Evolutionary conservation across 352 stramenopile genomes (phyloP), one percentile per base, ranked within the genome.

Genomic region (Globisporangium viniferum): DNA sequence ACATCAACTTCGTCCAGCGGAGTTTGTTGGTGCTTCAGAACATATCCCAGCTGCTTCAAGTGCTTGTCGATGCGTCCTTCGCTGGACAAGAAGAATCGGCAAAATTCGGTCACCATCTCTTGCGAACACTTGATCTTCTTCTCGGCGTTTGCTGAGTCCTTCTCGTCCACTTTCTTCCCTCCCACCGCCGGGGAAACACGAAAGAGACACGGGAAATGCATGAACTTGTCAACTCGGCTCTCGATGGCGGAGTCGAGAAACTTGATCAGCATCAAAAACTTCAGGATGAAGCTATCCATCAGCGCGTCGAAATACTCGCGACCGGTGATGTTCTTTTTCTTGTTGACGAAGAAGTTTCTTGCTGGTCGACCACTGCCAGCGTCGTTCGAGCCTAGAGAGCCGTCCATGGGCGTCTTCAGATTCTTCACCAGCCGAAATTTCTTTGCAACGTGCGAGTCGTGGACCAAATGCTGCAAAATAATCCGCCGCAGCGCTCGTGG

Each of bases 51-150:
- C 27, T 88, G 80, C 51, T 82, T 84, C 29, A 99, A 66, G 73
- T 99, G 97, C 35, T 94, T 96, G 48, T 98, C 84, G 60, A 99
- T 96, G 62, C 98, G 93, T 20, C 97, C 97, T 88, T 99, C 94
- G 33, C 84, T 86, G 8, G 86, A 88, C 31, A 99, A 73, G 73
- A 98, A 99, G 49, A 97, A 75, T 48, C 96, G 79, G 66, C 87
- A 98, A 31, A 99, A 93, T 31, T 94, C 86, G 0, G 85, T 84
- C n/a, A 99, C 80, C 36, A 99, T 83, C 24, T 91, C 80, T 60
- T 94, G 83, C 0, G 94, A 98, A 27, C 95, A 94, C 66, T 98
- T 99, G 27, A 98, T 78, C 36, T 81, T 71, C n/a, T 69, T 73
- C 7, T 66, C 39, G 9, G 66, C 64, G 63, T 64, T 62, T n/a